Conservation (phyloP, 305 asterid species). For the Plantago coronopus region DNA sequence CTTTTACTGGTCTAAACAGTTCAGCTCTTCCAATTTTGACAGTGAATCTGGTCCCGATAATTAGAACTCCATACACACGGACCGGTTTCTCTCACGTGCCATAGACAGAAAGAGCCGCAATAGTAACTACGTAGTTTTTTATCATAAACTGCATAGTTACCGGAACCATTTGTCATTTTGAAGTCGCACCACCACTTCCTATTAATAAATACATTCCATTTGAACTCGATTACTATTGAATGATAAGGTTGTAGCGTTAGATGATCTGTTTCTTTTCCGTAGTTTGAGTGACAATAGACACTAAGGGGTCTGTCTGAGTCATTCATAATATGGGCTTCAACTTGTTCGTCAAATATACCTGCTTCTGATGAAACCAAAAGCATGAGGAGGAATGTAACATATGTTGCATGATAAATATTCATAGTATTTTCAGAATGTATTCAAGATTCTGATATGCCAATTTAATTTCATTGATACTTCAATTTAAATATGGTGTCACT, state of each 20-base stretch:
- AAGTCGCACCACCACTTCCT: conserved; percentile 2
- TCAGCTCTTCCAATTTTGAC: background rate
- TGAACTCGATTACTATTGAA: background rate
- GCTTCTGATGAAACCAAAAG: conserved; percentile 1
- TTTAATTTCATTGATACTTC: no score
- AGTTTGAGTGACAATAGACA: background rate
- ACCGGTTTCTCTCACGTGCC: background rate
- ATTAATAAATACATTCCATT: background rate
- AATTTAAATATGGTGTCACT: no score
- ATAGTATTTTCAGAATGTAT: no score
- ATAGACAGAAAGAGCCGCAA: background rate
- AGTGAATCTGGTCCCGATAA: background rate
- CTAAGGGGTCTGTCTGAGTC: background rate
- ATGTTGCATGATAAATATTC: background rate
- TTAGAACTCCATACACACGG: background rate
- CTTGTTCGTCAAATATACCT: background rate
- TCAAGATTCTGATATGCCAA: no score
- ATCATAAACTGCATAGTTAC: background rate
- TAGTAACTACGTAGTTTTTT: background rate
- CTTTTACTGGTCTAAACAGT: no score
- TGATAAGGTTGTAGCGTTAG: background rate
- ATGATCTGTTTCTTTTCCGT: background rate
- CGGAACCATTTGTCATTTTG: background rate
- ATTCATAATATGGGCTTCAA: background rate
- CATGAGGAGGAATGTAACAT: background rate